Percentiles rank a stretch among this genome's conserved stretches.
Conservation (phyloP, 306 rosid genomes). For the Cucurbita maxima region DNA sequence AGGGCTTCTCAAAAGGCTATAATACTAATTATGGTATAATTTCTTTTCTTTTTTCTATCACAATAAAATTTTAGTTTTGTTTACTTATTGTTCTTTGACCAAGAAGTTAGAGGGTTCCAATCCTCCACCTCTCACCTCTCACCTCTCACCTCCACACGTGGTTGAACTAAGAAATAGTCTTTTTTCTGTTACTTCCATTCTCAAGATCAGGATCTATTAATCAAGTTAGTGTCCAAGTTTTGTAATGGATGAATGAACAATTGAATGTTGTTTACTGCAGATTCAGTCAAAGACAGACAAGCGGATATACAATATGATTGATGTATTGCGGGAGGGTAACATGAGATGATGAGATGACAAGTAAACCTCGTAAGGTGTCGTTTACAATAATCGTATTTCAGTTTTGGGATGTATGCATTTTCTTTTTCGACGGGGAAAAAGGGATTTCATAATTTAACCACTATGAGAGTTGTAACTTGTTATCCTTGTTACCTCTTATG, state of each 20-base stretch:
- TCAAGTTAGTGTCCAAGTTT: too few relatives aligned
- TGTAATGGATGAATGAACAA: neutral
- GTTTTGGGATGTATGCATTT: neutral
- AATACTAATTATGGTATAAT: too few relatives aligned
- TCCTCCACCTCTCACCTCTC: too few relatives aligned
- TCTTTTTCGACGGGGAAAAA: neutral
- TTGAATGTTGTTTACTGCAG: constrained; percentile 22
- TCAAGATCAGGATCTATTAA: neutral
- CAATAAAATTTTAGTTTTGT: too few relatives aligned
- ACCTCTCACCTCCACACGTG: too few relatives aligned
- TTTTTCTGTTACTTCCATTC: neutral
- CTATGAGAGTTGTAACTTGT: neutral
- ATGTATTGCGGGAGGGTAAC: constrained; percentile 65
- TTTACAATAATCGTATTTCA: neutral
- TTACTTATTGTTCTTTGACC: too few relatives aligned
- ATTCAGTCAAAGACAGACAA: constrained; percentile 35
- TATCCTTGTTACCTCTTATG: neutral
- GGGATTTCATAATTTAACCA: neutral
- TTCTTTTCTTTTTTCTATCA: too few relatives aligned
- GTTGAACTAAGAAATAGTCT: too few relatives aligned
- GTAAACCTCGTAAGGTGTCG: neutral
- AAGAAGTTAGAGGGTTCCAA: too few relatives aligned
- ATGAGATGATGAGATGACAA: constrained; percentile 22
- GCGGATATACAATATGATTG: constrained; percentile 60
- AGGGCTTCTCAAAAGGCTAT: too few relatives aligned